Evolutionary conservation across 2,329 filamentous ascomycete species (phyloP).

Genomic region (Epichloe sibirici): DNA sequence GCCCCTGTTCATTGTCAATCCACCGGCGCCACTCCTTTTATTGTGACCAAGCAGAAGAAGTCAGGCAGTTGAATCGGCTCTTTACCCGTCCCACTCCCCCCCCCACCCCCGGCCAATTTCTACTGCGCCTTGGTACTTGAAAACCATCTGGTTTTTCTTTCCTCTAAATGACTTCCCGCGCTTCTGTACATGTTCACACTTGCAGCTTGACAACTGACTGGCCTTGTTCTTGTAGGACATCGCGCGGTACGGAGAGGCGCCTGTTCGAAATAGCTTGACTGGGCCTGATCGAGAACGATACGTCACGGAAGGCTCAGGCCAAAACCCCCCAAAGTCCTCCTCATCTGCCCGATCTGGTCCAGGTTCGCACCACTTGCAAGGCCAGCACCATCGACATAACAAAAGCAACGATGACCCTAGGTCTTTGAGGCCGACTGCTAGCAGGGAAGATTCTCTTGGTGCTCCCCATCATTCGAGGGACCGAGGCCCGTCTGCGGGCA

Average conservation of each 20-base stretch:
- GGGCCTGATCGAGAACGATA: conserved; percentile 60
- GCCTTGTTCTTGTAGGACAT: conserved; percentile 44
- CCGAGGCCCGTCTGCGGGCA: conserved; percentile 30
- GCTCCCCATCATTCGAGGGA: conserved; percentile 39
- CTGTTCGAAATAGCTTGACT: conserved; percentile 56
- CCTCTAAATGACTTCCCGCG: background rate
- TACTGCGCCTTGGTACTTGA: background rate
- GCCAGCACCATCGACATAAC: conserved; percentile 55
- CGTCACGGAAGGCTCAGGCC: conserved; percentile 32
- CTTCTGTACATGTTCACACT: background rate
- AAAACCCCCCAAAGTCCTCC: conserved; percentile 46
- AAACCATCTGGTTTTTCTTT: background rate
- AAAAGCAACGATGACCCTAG: conserved; percentile 55
- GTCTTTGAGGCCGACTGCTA: conserved; percentile 57
- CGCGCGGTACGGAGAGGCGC: conserved; percentile 64
- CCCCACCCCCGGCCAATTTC: background rate
- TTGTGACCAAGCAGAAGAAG: background rate
- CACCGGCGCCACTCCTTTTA: conserved; percentile 1
- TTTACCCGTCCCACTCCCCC: background rate
- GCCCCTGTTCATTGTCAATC: conserved; percentile 1
- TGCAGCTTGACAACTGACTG: background rate
- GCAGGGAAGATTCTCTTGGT: conserved; percentile 52
- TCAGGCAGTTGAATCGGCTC: background rate
- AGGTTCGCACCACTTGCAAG: conserved; percentile 51
- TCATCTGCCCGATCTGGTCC: conserved; percentile 49